These are phyloP conservation scores for Cordyceps cicadae DNA, from an alignment of 2,329 filamentous ascomycete species.

Conservation along the genomic window DNA sequence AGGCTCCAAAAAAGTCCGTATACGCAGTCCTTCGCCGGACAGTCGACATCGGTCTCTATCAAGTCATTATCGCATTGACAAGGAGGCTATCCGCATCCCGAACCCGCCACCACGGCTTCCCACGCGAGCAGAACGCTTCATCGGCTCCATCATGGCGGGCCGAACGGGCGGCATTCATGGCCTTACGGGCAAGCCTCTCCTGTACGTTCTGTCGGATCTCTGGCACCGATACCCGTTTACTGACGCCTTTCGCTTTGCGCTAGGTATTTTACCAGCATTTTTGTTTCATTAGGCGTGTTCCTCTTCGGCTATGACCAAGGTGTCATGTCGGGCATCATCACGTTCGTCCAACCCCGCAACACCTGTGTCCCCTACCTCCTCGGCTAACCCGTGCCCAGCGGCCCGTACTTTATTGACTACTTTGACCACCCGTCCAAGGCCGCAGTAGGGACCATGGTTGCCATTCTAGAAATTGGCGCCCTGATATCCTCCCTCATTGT, in stretches of 20 bases:
- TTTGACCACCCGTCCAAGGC: slow-evolving; percentile 82
- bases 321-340: slow-evolving; percentile 71
- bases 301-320: slow-evolving; percentile 86
- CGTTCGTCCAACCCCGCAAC: slow-evolving; percentile 36
- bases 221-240: slow-evolving; percentile 12
- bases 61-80: slow-evolving; percentile 41
- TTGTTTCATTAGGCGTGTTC: slow-evolving; percentile 79
- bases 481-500: slow-evolving; percentile 83
- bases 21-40: slow-evolving; percentile 42
- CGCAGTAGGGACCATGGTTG: slow-evolving; percentile 93
- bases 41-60: slow-evolving; percentile 29
- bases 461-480: slow-evolving; percentile 89
- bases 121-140: slow-evolving; percentile 56
- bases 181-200: slow-evolving; percentile 87
- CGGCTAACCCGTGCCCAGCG: slow-evolving; percentile 43
- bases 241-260: slow-evolving; percentile 14
- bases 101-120: slow-evolving; percentile 55
- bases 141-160: slow-evolving; percentile 81
- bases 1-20: slow-evolving; percentile 58
- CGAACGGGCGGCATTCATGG: slow-evolving; percentile 73
- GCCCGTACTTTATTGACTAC: slow-evolving; percentile 80
- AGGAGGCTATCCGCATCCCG: slow-evolving; percentile 79
- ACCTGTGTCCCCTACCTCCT: neutral
- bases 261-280: slow-evolving; percentile 91
- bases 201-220: slow-evolving; percentile 48